Percentiles rank a stretch among this genome's conserved stretches.
Evolutionary conservation across 345 rosid genomes (phyloP).

Genomic region (Pugionium dolabratum): DNA sequence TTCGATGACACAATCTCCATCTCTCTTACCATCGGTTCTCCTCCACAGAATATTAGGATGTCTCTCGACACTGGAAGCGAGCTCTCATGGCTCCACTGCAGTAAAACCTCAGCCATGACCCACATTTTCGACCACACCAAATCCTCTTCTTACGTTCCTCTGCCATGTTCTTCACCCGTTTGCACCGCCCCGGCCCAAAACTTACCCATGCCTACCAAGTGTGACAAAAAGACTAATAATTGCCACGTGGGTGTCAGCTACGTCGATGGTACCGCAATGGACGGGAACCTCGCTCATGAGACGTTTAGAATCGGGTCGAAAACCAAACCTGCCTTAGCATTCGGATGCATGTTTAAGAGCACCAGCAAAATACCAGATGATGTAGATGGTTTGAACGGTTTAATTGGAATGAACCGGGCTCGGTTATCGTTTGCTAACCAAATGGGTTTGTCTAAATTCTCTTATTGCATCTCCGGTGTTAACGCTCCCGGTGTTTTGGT

Average conservation of each 20-base stretch:
- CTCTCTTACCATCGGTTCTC: conserved; percentile 64
- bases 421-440: conserved; percentile 64
- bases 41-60: conserved; percentile 64
- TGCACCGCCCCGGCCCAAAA: conserved; percentile 59
- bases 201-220: conserved; percentile 48
- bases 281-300: conserved; percentile 61
- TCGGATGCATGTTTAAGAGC: conserved; percentile 70
- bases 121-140: conserved; percentile 46
- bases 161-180: conserved; percentile 50
- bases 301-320: conserved; percentile 47
- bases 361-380: conserved; percentile 50
- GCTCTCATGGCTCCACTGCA: conserved; percentile 75
- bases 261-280: conserved; percentile 60
- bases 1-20: conserved; percentile 63
- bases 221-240: conserved; percentile 45
- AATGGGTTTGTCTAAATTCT: conserved; percentile 64
- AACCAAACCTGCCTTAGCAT: conserved; percentile 40
- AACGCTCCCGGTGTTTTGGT: conserved; percentile 64
- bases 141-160: conserved; percentile 50
- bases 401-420: conserved; percentile 80
- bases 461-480: conserved; percentile 68
- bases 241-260: conserved; percentile 62
- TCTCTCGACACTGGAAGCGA: conserved; percentile 83
- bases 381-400: conserved; percentile 51
- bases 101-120: conserved; percentile 31